These are phyloP conservation scores for Cucurbita argyrosperma DNA, from an alignment of 306 rosid genomes.

Conservation along the genomic window DNA sequence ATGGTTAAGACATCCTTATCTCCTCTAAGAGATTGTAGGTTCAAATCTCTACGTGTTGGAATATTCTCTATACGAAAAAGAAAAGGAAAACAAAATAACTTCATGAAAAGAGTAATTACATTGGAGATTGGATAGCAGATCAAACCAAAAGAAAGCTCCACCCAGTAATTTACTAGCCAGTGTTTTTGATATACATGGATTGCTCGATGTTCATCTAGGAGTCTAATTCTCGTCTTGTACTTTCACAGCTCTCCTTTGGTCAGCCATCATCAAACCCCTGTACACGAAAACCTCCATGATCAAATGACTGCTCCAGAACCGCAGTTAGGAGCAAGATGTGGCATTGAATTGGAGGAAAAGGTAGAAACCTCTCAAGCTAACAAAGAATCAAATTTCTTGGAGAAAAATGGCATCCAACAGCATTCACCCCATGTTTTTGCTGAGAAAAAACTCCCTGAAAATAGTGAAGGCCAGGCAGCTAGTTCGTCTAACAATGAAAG, in stretches of 20 bases:
- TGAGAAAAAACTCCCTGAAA: constrained; percentile 53
- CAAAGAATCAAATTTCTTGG: constrained; percentile 36
- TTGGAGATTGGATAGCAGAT: no score
- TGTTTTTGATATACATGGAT: neutral
- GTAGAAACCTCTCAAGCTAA: constrained; percentile 28
- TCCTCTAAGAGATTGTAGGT: neutral
- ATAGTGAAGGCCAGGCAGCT: constrained; percentile 52
- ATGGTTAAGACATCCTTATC: neutral
- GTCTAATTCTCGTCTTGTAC: constrained; percentile 7
- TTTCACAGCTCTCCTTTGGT: constrained; percentile 68
- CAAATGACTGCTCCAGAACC: constrained; percentile 35
- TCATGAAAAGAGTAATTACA: neutral
- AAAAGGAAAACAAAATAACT: neutral
- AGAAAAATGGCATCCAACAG: constrained; percentile 34
- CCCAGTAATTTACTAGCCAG: neutral
- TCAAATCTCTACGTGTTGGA: neutral
- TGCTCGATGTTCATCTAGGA: constrained; percentile 1
- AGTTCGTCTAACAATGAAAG: constrained; percentile 81
- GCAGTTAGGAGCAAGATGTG: constrained; percentile 35
- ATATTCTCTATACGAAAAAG: neutral
- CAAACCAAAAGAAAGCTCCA: no score
- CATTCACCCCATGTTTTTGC: constrained; percentile 44
- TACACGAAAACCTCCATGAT: constrained; percentile 39
- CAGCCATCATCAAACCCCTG: constrained; percentile 34
- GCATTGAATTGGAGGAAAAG: constrained; percentile 33